Conservation (phyloP, 345 rosid species). For the Syzygium jambos region DNA sequence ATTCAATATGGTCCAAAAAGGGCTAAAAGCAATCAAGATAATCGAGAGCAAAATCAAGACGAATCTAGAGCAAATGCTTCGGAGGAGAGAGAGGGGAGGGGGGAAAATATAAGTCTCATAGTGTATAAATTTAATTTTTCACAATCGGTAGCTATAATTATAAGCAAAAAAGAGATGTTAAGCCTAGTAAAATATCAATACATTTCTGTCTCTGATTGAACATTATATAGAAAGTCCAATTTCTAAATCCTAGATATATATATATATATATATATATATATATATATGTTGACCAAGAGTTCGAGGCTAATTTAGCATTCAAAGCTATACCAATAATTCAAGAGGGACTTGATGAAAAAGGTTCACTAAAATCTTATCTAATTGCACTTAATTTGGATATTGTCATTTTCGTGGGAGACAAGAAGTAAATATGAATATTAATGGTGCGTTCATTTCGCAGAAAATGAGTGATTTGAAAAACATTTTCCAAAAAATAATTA, state of each 20-base stretch:
- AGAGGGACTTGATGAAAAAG: neutral
- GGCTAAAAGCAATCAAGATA: neutral
- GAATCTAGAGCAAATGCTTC: neutral
- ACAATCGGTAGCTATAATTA: neutral
- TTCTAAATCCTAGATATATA: neutral
- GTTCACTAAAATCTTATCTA: neutral
- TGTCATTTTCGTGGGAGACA: neutral
- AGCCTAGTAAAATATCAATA: neutral
- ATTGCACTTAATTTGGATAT: neutral
- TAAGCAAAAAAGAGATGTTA: neutral
- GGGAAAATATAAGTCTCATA: neutral
- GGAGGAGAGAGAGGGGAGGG: neutral
- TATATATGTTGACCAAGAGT: neutral
- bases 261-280: no score
- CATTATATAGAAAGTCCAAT: neutral
- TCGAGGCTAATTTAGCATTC: neutral
- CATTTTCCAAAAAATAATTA: no score
- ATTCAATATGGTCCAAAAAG: neutral
- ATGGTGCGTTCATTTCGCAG: no score
- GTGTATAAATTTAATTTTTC: neutral
- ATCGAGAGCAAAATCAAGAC: neutral
- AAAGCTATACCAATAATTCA: neutral
- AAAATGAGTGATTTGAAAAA: no score
- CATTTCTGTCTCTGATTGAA: neutral
- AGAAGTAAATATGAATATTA: neutral